Base-by-base conservation (phyloP, 176 grass and related monocot genomes). In the Rhipidocladum racemiflorum region DNA sequence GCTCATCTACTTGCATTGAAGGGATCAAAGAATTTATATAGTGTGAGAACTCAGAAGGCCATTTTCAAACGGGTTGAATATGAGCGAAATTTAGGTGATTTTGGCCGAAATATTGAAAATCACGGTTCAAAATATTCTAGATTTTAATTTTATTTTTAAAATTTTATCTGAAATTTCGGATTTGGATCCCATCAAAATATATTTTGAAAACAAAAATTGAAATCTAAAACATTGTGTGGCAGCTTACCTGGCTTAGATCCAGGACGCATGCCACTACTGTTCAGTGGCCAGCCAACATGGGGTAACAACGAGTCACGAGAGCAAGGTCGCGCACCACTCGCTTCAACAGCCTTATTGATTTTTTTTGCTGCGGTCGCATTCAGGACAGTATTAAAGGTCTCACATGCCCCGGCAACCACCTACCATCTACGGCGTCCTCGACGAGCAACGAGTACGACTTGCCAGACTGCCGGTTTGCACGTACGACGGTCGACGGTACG, bases 371-470 rank as follows among this genome's bases (percentile, higher is more conserved):
- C 32, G 20, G 2, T 35, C 61, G 76, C 45, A 9, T 30, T 1
- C 20, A 51, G 65, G 65, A 45, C 34, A 29, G 23, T 14, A 12
- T 25, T 48, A 46, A 18, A 40, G 29, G 11, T 17, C 61, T 50
- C 76, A 16, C 28, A 2, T 7, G 48, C 3, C 36, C n/a, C 27
- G 21, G 69, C 61, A 24, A 1, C 21, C 76, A 36, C 61, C 29
- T 15, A 48, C 70, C 55, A 34, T 20, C 27, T 69, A 17, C 76
- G 17, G 3, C 34, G 60, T 57, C 57, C 67, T 48, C 45, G 7
- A 6, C n/a, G 61, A 70, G 72, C 65, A 42, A 70, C 66, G 43
- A 85, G 32, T 62, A 70, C 66, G 43, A 85, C 42, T 62, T 69
- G 82, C 30, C 76, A 49, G 87, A 1, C 32, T 61, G 76, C 69